These are phyloP conservation scores for Cenchrus fungigraminus DNA, from an alignment of 176 grass and related monocot genomes.

Conservation along the genomic window DNA sequence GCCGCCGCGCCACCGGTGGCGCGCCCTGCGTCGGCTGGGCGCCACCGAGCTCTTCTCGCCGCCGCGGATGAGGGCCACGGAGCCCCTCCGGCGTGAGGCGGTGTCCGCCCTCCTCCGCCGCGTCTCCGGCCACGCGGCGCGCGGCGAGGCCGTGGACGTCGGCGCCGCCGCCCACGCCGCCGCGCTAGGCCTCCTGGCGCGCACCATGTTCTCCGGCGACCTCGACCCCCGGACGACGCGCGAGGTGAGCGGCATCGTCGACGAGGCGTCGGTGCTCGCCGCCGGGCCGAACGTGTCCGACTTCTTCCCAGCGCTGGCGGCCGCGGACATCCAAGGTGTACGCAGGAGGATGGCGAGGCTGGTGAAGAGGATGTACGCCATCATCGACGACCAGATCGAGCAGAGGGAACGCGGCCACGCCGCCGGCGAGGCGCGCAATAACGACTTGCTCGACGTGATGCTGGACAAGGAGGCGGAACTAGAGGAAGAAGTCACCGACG, in stretches of 20 bases:
- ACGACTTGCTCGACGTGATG: conserved; percentile 24
- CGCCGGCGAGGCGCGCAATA: not conserved
- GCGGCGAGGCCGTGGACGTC: conserved; percentile 9
- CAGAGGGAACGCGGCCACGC: too few species aligned
- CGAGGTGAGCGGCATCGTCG: conserved; percentile 10
- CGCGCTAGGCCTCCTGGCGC: conserved; percentile 39
- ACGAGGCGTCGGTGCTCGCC: conserved; percentile 3
- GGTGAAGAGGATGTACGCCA: too few species aligned
- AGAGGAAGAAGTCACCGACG: not conserved
- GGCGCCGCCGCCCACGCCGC: conserved; percentile 38
- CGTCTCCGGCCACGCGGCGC: not conserved
- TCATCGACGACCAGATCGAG: too few species aligned
- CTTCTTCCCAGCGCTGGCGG: conserved; percentile 47
- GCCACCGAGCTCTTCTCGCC: conserved; percentile 45
- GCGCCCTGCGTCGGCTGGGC: conserved; percentile 41
- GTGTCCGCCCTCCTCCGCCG: not conserved
- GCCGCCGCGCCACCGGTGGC: conserved; percentile 20
- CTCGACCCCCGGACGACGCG: conserved; percentile 28
- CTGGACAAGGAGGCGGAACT: not conserved
- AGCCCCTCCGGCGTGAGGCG: conserved; percentile 25
- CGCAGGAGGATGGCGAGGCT: too few species aligned
- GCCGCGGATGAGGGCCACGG: conserved; percentile 15
- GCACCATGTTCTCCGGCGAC: conserved; percentile 55
- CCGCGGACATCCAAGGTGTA: not conserved
- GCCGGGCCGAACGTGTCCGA: conserved; percentile 51